Conservation (phyloP, 305 asterid genomes). For the Solanum hybrid region DNA sequence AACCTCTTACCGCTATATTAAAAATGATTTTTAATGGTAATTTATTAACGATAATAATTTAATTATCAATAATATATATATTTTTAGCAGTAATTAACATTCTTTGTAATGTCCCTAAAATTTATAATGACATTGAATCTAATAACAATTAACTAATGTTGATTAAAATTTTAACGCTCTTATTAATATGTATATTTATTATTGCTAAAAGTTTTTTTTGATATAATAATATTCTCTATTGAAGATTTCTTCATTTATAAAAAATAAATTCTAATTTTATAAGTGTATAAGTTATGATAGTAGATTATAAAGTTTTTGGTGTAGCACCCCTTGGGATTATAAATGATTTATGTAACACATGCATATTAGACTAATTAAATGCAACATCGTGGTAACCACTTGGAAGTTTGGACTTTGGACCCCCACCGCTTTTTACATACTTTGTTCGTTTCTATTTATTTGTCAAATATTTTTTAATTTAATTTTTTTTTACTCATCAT, state of each 20-base stretch:
- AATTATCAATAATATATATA: too few species aligned
- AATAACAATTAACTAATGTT: too few species aligned
- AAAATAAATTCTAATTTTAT: not conserved
- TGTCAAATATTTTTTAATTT: not conserved
- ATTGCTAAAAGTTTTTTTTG: too few species aligned
- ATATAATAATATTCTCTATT: not conserved
- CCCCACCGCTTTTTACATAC: not conserved
- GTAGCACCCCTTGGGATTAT: not conserved
- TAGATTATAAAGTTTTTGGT: not conserved
- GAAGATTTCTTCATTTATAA: not conserved
- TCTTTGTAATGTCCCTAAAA: not conserved
- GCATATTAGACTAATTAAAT: not conserved
- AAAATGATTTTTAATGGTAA: too few species aligned
- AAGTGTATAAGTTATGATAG: not conserved
- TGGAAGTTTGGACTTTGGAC: not conserved
- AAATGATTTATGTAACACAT: not conserved
- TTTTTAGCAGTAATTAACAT: not conserved
- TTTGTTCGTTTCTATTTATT: not conserved
- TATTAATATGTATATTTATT: too few species aligned
- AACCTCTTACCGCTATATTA: not conserved
- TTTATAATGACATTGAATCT: too few species aligned
- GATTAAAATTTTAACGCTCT: too few species aligned
- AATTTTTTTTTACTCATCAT: too few species aligned
- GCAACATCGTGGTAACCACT: constrained; percentile 1
- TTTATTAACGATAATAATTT: too few species aligned